Evolutionary conservation across 495 filamentous ascomycete species (phyloP), one percentile per base, ranked within the genome.

Genomic region (Penicillium maclennaniae): DNA sequence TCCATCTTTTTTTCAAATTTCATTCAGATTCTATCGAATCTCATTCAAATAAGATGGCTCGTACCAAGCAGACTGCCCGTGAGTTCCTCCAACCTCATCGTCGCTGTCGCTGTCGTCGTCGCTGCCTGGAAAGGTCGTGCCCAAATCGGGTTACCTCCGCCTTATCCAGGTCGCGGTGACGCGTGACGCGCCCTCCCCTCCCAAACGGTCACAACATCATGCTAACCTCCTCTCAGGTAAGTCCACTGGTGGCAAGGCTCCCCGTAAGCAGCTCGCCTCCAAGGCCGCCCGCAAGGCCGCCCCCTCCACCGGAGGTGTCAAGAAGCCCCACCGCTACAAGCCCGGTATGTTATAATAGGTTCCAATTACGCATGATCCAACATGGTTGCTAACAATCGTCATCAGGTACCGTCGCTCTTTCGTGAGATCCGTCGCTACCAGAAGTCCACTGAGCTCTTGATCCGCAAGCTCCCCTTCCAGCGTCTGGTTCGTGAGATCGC

Each of bases 381-480:
- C 44, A 54, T 45, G 21, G 14, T 14, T 59, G 31, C 72, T 82
- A 70, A 77, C 56, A 56, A 36, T 25, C 23, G 52, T 61, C 25
- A 4, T 4, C n/a, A 84, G 84, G 85, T 82, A 99, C 93, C 81
- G 93, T 99, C 87, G 93, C 93, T 92, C 93, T 99, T 99, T 67
- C 93, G 93, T 92, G 93, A 99, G 83, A 99, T 99, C 75, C 95
- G 93, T 92, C 93, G 93, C 71, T 99, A 99, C 87, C 93, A 99
- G 86, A 99, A 99, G 86, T 96, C 91, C 64, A 99, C 93, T 68
- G 93, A 99, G 89, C 92, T 99, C 56, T 77, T 99, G 67, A 99
- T 99, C 86, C 93, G 93, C 86, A 99, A 99, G 90, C 91, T 99
- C 66, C 93, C 93, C 71, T 99, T 99, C 89, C 93, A 99, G 86